These are phyloP conservation scores for Solanum pennellii DNA, from an alignment of 257 asterid genomes.

Conservation along the genomic window DNA sequence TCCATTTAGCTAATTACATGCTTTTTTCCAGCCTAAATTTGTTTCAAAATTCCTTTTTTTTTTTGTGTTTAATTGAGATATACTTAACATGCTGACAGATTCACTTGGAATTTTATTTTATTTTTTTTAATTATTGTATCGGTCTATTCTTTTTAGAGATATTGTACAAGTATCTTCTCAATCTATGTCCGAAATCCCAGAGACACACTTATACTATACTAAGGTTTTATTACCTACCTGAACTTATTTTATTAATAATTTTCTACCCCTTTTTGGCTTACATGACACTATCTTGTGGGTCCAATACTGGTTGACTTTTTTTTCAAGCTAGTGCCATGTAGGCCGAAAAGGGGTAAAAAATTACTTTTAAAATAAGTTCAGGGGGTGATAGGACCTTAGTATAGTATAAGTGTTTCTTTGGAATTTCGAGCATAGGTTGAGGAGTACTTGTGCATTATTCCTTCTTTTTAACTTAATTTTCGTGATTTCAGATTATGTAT, in stretches of 20 bases:
- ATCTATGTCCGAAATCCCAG: accelerated
- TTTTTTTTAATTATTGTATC: neutral
- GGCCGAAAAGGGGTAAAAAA: too few species aligned
- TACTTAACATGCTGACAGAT: neutral
- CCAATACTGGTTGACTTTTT: too few species aligned
- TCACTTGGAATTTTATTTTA: neutral
- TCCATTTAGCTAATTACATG: conserved; percentile 11
- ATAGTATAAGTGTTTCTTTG: too few species aligned
- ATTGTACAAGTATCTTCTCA: too few species aligned
- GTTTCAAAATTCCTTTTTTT: neutral
- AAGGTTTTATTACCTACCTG: accelerated
- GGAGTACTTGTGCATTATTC: too few species aligned
- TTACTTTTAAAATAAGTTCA: too few species aligned
- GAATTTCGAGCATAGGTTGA: accelerated
- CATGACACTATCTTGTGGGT: too few species aligned
- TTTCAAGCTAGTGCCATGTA: too few species aligned
- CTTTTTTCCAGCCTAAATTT: neutral
- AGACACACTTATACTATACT: too few species aligned
- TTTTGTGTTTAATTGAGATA: neutral
- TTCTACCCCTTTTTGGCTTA: too few species aligned
- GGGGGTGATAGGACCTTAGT: too few species aligned
- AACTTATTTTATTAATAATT: too few species aligned
- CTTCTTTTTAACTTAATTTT: neutral
- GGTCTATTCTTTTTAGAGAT: neutral
- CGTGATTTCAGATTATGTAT: neutral